Conservation (phyloP, 495 filamentous ascomycete genomes). For the Aspergillus leporis region DNA sequence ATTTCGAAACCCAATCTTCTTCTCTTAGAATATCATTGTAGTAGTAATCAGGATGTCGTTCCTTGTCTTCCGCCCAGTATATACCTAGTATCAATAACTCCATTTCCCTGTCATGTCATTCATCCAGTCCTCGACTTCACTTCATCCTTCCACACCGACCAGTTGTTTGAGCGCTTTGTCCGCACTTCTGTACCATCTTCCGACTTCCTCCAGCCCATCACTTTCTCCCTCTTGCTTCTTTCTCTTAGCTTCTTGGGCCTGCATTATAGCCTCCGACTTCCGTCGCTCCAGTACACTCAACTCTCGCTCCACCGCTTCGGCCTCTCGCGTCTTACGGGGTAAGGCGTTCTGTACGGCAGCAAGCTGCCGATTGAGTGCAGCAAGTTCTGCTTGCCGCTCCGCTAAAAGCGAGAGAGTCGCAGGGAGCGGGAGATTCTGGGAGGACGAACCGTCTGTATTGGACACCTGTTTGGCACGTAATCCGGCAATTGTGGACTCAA, state of each 20-base stretch:
- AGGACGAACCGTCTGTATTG: constrained; percentile 36
- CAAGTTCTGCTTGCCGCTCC: constrained; percentile 60
- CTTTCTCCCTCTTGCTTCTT: constrained; percentile 73
- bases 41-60: neutral
- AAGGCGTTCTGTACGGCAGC: constrained; percentile 62
- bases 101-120: constrained; percentile 22
- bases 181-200: constrained; percentile 76
- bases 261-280: constrained; percentile 63
- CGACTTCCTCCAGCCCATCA: constrained; percentile 80
- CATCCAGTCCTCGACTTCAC: constrained; percentile 12
- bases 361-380: constrained; percentile 66
- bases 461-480: constrained; percentile 51
- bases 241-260: constrained; percentile 77
- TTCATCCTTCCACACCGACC: constrained; percentile 51
- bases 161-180: constrained; percentile 68
- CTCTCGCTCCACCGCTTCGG: constrained; percentile 72
- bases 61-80: neutral
- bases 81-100: constrained; percentile 17
- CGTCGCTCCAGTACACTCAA: constrained; percentile 68
- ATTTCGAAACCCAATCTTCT: constrained; percentile 2
- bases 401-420: constrained; percentile 44
- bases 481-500: constrained; percentile 58
- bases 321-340: constrained; percentile 71
- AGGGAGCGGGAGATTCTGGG: constrained; percentile 44
- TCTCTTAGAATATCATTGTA: neutral